Base-by-base conservation (phyloP, 169 alveolate genomes). In the Babesia divergens region DNA sequence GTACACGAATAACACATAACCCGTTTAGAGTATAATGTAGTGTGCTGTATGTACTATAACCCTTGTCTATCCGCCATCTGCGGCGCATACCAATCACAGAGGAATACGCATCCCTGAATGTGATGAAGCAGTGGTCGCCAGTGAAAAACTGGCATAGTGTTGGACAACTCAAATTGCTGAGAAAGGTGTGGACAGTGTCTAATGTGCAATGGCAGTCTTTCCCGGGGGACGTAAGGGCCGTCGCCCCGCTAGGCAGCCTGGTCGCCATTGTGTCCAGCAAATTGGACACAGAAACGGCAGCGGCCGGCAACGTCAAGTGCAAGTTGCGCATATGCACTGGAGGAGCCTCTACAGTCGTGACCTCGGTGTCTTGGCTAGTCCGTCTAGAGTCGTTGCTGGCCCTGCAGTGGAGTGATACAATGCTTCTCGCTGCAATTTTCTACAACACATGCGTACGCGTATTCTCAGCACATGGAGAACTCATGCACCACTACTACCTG, bases 361-460 rank as follows among this genome's bases (percentile, higher is more conserved):
- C 85, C 16, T 65, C 65, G 22, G 74, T 76, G 22, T 59, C 69
- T 18, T 76, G 85, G 85, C 38, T 50, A 35, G 80, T 76, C 16
- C 40, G 82, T 9, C 43, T 76, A 28, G 85, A 76, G 1, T 46
- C 56, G 24, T 26, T 76, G 43, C 35, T 76, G 38, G 69, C 81
- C 9, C 34, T 76, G 20, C 85, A 76, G 22, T 76, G 85, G 85
- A 76, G 67, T 6, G 85, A 76, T 18, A 2, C 46, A 11, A 24
- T 58, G 43, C 76, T 59, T 31, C 64, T 76, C 38, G 81, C 51
- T 13, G 77, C 85, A 20, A 52, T 76, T 6, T 76, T 66, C 32
- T 22, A 32, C 38, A 76, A 76, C 47, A 72, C 77, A 3, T 76
- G 81, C 64, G 81, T 76, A n/a, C 52, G 85, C 29, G 85, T 76